Base-by-base conservation (phyloP, 306 rosid species). In the Rosa chinensis region DNA sequence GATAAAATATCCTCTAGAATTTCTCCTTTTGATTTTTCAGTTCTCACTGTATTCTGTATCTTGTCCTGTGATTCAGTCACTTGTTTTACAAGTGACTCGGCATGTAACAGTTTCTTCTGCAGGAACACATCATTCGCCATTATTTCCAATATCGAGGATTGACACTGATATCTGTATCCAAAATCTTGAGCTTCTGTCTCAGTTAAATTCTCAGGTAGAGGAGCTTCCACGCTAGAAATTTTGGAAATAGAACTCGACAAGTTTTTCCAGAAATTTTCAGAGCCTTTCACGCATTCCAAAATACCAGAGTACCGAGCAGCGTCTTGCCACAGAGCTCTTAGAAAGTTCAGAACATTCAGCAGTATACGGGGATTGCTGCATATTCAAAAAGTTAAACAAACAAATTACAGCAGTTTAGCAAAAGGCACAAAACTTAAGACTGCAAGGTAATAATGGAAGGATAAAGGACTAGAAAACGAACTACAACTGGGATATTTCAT, bases 281-380 rank as follows among this genome's bases (percentile, higher is more conserved):
- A 84, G 80, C 86, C 83, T 88, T 85, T 89, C 84, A 94, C 56
- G 70, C 77, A 74, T 25, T 84, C 91, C 89, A 94, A 83, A 64
- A 94, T 83, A 84, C 79, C 83, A 66, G 84, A 70, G 79, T 87
- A 91, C 61, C 87, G 93, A 42, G 89, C 79, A 73, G 95, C 97
- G 70, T 91, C 91, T 87, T 94, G 93, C 99, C 99, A 94, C 83
- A 94, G 76, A 66, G 91, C 93, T 88, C 83, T 73, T 80, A 89
- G 37, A 78, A 94, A 92, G 84, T 92, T 89, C 25, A 94, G 91
- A 70, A 94, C 86, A 82, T 86, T 84, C 78, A 89, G 89, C 79
- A 92, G 90, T 52, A 91, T 76, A 50, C 76, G 77, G 17, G 94
- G 93, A 71, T 88, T 88, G 84, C 99, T 90, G 95, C 74, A 86